These are phyloP conservation scores for Lachancea cidri DNA, from an alignment of 805 yeast genomes.

Conservation along the genomic window DNA sequence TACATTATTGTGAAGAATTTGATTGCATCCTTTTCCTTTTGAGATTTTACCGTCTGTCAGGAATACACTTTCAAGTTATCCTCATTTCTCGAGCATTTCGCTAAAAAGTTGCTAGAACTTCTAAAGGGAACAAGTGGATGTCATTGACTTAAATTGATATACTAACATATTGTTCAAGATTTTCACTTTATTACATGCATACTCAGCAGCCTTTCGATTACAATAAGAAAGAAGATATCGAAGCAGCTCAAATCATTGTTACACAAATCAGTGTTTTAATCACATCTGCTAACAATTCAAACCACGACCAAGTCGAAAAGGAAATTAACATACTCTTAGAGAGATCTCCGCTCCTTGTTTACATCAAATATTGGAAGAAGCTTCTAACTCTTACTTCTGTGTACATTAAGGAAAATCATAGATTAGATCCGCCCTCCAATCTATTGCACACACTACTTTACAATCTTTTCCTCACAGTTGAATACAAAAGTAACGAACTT, in stretches of 20 bases:
- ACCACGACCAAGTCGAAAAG: conserved; percentile 15
- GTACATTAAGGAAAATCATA: conserved; percentile 15
- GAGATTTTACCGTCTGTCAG: too few relatives aligned
- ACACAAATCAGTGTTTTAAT: conserved; percentile 28
- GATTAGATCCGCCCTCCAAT: conserved; percentile 14
- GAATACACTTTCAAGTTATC: too few relatives aligned
- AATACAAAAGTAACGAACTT: conserved; percentile 13
- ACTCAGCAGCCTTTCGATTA: conserved; percentile 2
- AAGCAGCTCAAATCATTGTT: conserved; percentile 23
- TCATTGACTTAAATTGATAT: too few relatives aligned
- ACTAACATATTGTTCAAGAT: background rate
- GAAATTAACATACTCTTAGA: conserved; percentile 21
- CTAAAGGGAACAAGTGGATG: too few relatives aligned
- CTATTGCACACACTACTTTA: conserved; percentile 20
- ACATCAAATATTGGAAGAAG: conserved; percentile 26
- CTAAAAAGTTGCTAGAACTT: too few relatives aligned
- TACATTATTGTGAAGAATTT: background rate
- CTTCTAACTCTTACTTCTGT: conserved; percentile 20
- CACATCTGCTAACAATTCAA: conserved; percentile 19
- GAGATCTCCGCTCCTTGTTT: conserved; percentile 18
- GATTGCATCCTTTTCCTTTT: too few relatives aligned
- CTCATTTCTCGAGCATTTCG: too few relatives aligned
- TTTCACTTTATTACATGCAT: conserved; percentile 7
- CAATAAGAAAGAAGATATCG: conserved; percentile 15
- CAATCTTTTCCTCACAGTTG: conserved; percentile 17